Percentiles rank a stretch among this genome's conserved stretches.
Conservation (phyloP, 345 rosid species). For the Sonneratia caseolaris region DNA sequence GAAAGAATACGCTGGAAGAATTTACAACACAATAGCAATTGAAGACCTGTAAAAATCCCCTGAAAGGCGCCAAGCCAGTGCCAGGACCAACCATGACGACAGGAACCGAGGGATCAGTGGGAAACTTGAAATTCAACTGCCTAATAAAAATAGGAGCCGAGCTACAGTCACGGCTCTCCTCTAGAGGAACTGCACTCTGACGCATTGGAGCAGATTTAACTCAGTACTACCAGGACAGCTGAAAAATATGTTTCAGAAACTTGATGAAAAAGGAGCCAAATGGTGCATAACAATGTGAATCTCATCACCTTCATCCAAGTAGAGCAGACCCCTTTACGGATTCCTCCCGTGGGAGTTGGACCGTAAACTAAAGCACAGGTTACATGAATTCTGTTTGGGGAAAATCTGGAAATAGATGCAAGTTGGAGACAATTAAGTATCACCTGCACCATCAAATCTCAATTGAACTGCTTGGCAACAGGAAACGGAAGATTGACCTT, state of each 20-base stretch:
- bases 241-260: background rate
- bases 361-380: conserved; percentile 86
- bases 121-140: conserved; percentile 91
- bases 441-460: background rate
- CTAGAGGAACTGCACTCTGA: conserved; percentile 60
- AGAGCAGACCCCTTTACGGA: conserved; percentile 89
- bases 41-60: conserved; percentile 86
- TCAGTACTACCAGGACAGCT: background rate
- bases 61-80: conserved; percentile 95
- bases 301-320: conserved; percentile 84
- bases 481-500: conserved; percentile 26
- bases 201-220: background rate
- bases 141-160: conserved; percentile 83
- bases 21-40: too few relatives aligned
- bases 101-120: conserved; percentile 62
- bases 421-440: background rate
- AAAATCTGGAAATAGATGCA: conserved; percentile 36
- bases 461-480: background rate
- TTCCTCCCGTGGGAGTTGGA: conserved; percentile 72
- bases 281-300: background rate
- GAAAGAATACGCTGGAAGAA: background rate
- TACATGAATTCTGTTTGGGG: conserved; percentile 67
- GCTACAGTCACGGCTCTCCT: conserved; percentile 58
- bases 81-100: conserved; percentile 96
- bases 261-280: background rate